Percentiles rank a stretch among this genome's conserved stretches.
Evolutionary conservation across 2,329 filamentous ascomycete genomes (phyloP).

Genomic region (Pseudogymnoascus sp.): DNA sequence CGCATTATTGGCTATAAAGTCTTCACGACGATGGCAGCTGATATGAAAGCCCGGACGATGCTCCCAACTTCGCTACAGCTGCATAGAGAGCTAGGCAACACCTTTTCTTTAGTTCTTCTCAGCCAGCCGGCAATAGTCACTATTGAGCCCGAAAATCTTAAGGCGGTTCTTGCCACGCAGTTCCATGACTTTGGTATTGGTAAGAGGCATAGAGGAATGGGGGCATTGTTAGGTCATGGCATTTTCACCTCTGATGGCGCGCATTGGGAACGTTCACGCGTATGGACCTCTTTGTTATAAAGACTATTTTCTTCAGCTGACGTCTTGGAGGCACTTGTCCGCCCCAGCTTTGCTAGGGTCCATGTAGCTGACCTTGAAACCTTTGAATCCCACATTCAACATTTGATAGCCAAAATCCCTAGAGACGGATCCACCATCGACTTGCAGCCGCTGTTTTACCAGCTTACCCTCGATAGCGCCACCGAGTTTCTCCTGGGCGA

Average conservation of each 20-base stretch:
- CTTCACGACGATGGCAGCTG: slow-evolving; percentile 18
- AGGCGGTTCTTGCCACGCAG: slow-evolving; percentile 47
- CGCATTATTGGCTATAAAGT: slow-evolving; percentile 27
- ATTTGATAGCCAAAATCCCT: slow-evolving; percentile 48
- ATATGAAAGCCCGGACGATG: neutral
- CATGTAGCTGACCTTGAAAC: slow-evolving; percentile 61
- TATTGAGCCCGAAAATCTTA: slow-evolving; percentile 42
- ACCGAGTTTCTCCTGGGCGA: slow-evolving; percentile 50
- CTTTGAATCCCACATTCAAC: slow-evolving; percentile 63
- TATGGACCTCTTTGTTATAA: neutral
- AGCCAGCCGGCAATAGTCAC: neutral
- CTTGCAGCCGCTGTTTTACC: slow-evolving; percentile 59
- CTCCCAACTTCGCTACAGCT: neutral
- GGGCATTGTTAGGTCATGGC: slow-evolving; percentile 27
- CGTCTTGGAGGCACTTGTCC: slow-evolving; percentile 36
- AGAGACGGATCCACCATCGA: slow-evolving; percentile 34
- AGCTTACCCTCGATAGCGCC: slow-evolving; percentile 52
- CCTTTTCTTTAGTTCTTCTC: neutral
- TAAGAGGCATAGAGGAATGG: slow-evolving; percentile 41
- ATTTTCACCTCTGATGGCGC: slow-evolving; percentile 30
- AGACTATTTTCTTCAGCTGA: slow-evolving; percentile 18
- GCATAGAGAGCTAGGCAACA: neutral
- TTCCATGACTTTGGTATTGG: slow-evolving; percentile 45
- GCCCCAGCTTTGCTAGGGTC: slow-evolving; percentile 49
- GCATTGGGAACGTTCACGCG: slow-evolving; percentile 22